phyloP scores from a whole-genome alignment of 176 grass and related monocot species.

The Melocanna baccifera region DNA sequence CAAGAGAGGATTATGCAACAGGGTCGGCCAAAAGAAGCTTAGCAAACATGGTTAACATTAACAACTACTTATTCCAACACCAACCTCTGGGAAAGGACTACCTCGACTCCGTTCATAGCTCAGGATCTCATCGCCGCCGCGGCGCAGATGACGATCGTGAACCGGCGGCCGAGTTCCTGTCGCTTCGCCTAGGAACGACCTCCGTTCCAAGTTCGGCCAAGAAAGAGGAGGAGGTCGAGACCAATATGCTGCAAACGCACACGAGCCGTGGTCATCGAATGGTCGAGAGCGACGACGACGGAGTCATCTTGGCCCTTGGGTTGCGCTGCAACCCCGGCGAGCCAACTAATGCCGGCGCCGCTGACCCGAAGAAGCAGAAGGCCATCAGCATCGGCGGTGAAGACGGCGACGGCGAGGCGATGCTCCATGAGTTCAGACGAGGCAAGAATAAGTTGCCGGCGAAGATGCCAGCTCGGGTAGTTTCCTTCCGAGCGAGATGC shows the following conservation, averaged over 20 bases:
- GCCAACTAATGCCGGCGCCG: not conserved
- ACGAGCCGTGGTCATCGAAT: not conserved
- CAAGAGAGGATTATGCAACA: not conserved
- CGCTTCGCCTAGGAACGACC: not conserved
- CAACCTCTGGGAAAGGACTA: not conserved
- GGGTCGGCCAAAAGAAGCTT: not conserved
- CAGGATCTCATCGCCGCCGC: not conserved
- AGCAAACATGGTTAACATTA: not conserved
- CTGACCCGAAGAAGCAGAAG: slow-evolving; percentile 4
- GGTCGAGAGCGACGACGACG: not conserved
- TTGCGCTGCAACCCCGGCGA: not conserved
- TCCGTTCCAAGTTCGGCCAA: not conserved
- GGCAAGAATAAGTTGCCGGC: not conserved
- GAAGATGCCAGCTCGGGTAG: slow-evolving; percentile 40
- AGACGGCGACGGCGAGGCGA: not conserved
- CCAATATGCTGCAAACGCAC: not conserved
- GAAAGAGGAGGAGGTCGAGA: not conserved
- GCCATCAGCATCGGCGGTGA: not conserved
- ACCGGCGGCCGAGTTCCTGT: not conserved
- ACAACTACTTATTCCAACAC: not conserved
- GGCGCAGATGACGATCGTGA: not conserved
- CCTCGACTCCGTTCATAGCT: not conserved
- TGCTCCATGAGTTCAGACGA: not conserved
- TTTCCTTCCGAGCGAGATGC: slow-evolving; percentile 60
- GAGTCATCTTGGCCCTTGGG: not conserved